Percentiles rank a stretch among this genome's conserved stretches.
These are phyloP conservation scores for Centella asiatica DNA, from an alignment of 129 eudicot genomes.

Conservation along the genomic window DNA sequence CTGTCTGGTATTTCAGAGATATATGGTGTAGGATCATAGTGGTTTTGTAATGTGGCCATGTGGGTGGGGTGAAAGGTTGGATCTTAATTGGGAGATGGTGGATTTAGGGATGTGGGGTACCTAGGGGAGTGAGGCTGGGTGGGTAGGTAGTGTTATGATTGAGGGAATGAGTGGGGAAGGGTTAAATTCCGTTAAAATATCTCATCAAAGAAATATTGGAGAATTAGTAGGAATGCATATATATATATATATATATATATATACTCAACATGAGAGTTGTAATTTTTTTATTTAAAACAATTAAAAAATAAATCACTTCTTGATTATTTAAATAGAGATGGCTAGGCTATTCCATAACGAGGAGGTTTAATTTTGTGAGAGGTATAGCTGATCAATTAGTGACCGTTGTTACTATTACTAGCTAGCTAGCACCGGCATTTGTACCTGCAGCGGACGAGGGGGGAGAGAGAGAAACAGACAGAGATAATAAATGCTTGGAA, in stretches of 20 bases:
- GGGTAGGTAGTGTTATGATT: slow-evolving; percentile 23
- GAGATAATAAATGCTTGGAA: slow-evolving; percentile 24
- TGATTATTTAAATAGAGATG: no score
- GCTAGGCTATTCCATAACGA: no score
- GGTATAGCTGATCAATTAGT: no score
- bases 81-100: not conserved
- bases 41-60: slow-evolving; percentile 7
- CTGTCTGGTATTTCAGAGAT: slow-evolving; percentile 17
- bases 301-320: no score
- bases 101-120: not conserved
- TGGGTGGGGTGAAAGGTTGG: no score
- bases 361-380: no score
- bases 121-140: slow-evolving; percentile 2
- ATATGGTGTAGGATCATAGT: slow-evolving; percentile 8
- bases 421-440: not conserved
- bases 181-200: slow-evolving; percentile 7
- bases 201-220: no score
- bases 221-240: no score
- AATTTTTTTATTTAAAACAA: no score
- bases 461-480: slow-evolving; percentile 30
- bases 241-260: no score
- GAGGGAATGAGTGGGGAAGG: slow-evolving; percentile 55
- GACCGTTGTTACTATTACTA: not conserved
- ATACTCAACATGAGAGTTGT: no score
- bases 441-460: slow-evolving; percentile 34